Evolutionary conservation across 2,329 filamentous ascomycete genomes (phyloP), one percentile per base, ranked within the genome.

Genomic region (Talaromyces sp.): DNA sequence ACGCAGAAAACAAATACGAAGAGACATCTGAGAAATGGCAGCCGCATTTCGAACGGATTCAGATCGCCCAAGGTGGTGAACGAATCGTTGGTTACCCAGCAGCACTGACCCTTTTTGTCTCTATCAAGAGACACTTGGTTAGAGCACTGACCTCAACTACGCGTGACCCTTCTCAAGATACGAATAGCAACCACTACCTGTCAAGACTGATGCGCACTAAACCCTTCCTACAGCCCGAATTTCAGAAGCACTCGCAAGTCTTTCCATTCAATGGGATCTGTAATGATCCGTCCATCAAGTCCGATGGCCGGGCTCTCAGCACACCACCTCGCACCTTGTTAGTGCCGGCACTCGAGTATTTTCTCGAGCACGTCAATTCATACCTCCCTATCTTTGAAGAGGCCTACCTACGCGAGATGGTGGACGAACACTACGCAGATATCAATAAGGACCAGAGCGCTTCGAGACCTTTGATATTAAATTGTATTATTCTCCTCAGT

Each of bases 41-140:
- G 47, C 47, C 47, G n/a, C 35, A 52, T 39, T 39, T 39, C 31
- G 49, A 62, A 27, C 49, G 47, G 16, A 50, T 62, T n/a, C 33
- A 62, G 49, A 37, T 62, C 31, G 60, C 47, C 13, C 60, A 62
- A 24, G 60, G 60, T 3, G 60, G 60, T 16, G 49, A 62, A 16
- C 60, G 60, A 27, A 62, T 50, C 9, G 49, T 52, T 1, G 47
- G 47, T 19, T 62, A 62, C 9, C 60, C 60, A 22, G 60, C 60
- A 43, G 47, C 60, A 56, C 39, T 62, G 1, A 56, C 49, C n/a
- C 37, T 62, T 11, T 50, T 62, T n/a, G 50, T 41, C 16, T 50
- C 60, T n/a, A 56, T 62, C 35, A 52, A 41, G 16, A 41, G 49
- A 62, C 47, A 41, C 7, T 24, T 62, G n/a, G n/a, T 54, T 10